Percentiles rank a stretch among this genome's conserved stretches.
These are phyloP conservation scores for Apophysomyces elegans DNA, from an alignment of 371 early-diverging fungal genomes.

Conservation along the genomic window DNA sequence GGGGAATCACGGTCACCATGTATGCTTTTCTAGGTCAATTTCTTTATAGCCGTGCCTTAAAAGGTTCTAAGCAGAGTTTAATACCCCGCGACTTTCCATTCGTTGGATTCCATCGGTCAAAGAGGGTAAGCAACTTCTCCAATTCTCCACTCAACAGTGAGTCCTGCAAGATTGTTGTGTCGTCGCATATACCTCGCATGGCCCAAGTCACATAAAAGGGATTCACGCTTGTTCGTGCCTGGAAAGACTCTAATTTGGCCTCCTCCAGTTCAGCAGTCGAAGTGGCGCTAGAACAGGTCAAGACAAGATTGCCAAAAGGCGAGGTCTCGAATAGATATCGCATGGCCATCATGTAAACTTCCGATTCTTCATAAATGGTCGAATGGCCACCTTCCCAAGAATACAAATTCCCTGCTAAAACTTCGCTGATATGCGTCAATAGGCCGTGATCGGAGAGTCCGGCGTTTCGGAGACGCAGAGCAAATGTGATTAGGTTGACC, in stretches of 20 bases:
- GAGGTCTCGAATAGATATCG: slow-evolving; percentile 42
- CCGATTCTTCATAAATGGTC: slow-evolving; percentile 85
- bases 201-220: slow-evolving; percentile 91
- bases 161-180: slow-evolving; percentile 60
- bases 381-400: slow-evolving; percentile 88
- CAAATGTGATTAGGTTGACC: slow-evolving; percentile 81
- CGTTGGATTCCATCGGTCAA: slow-evolving; percentile 79
- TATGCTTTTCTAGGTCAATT: too few relatives aligned
- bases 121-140: slow-evolving; percentile 59
- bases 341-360: slow-evolving; percentile 75
- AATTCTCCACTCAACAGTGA: slow-evolving; percentile 60
- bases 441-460: slow-evolving; percentile 87
- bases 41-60: slow-evolving; percentile 38
- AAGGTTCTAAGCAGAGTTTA: slow-evolving; percentile 84
- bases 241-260: slow-evolving; percentile 44
- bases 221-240: slow-evolving; percentile 64
- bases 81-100: slow-evolving; percentile 75
- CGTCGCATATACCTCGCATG: slow-evolving; percentile 79
- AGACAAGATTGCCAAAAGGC: slow-evolving; percentile 21
- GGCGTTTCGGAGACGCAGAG: slow-evolving; percentile 79
- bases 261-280: slow-evolving; percentile 1
- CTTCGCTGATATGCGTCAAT: slow-evolving; percentile 81
- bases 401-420: slow-evolving; percentile 84
- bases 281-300: background rate
- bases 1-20: background rate